Evolutionary conservation across 2,329 filamentous ascomycete species (phyloP).

Genomic region (Pseudogymnoascus sp.): DNA sequence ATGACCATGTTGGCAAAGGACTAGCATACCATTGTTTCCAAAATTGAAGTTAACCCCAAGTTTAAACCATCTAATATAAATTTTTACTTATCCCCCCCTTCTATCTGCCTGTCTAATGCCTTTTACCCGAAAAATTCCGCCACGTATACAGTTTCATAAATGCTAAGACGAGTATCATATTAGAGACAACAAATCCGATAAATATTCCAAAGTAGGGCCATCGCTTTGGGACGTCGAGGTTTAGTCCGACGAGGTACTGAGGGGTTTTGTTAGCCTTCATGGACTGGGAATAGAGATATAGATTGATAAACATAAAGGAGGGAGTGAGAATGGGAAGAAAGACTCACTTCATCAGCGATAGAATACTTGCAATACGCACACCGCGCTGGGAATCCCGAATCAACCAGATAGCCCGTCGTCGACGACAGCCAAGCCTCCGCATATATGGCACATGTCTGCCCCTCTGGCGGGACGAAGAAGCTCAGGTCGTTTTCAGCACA

Average conservation of each 20-base stretch:
- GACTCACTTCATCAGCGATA: neutral
- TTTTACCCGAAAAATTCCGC: neutral
- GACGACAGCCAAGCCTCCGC: slow-evolving; percentile 48
- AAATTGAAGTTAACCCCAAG: neutral
- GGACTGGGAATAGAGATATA: neutral
- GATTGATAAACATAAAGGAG: neutral
- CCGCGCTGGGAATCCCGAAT: slow-evolving; percentile 45
- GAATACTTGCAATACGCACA: slow-evolving; percentile 65
- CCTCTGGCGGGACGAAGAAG: slow-evolving; percentile 55
- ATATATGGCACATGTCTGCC: slow-evolving; percentile 57
- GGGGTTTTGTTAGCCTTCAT: slow-evolving; percentile 18
- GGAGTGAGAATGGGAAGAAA: neutral
- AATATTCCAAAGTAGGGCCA: neutral
- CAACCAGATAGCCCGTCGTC: slow-evolving; percentile 53
- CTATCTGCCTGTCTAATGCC: neutral
- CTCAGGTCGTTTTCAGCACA: slow-evolving; percentile 49
- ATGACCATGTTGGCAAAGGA: too few relatives aligned
- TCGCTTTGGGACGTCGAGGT: slow-evolving; percentile 19
- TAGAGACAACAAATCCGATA: neutral
- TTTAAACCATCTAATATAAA: neutral
- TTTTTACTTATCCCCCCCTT: neutral
- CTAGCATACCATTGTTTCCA: too few relatives aligned
- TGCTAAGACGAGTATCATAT: neutral
- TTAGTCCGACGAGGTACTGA: slow-evolving; percentile 55
- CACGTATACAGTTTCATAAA: neutral